A percentile compares a stretch with the other conserved stretches of the same genome.
Evolutionary conservation across 495 filamentous ascomycete genomes (phyloP).

Genomic region (Penicillium salamii): DNA sequence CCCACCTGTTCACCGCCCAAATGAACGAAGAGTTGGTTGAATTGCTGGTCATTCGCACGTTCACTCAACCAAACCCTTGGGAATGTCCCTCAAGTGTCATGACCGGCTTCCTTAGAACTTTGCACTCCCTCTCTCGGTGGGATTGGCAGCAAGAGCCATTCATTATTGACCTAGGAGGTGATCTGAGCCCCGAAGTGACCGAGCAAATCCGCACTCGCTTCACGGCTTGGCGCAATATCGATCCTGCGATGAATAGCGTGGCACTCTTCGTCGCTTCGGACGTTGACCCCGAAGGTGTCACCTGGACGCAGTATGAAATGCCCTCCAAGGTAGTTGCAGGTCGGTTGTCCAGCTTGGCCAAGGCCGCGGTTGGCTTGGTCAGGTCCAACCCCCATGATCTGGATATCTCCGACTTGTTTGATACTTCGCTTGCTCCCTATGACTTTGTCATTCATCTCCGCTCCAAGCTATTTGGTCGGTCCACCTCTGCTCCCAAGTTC

Average conservation of each 20-base stretch:
- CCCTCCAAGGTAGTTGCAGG: slow-evolving; percentile 81
- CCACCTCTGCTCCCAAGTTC: slow-evolving; percentile 45
- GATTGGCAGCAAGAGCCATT: slow-evolving; percentile 85
- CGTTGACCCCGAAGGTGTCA: slow-evolving; percentile 69
- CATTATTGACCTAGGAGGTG: slow-evolving; percentile 64
- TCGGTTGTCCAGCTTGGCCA: slow-evolving; percentile 77
- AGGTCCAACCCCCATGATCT: slow-evolving; percentile 56
- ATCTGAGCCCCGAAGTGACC: slow-evolving; percentile 53
- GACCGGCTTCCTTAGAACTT: slow-evolving; percentile 76
- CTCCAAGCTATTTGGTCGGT: slow-evolving; percentile 35
- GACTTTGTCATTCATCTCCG: slow-evolving; percentile 79
- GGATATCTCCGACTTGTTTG: slow-evolving; percentile 63
- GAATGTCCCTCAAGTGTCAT: slow-evolving; percentile 70
- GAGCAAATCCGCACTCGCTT: slow-evolving; percentile 66
- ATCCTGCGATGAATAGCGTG: slow-evolving; percentile 81
- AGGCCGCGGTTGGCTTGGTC: slow-evolving; percentile 61
- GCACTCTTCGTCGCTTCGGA: slow-evolving; percentile 81
- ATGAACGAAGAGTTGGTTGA: slow-evolving; percentile 80
- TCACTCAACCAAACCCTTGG: slow-evolving; percentile 84
- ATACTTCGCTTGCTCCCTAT: slow-evolving; percentile 66
- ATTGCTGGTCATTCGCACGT: slow-evolving; percentile 68
- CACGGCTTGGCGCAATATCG: slow-evolving; percentile 73
- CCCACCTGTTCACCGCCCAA: slow-evolving; percentile 74
- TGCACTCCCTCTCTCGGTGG: slow-evolving; percentile 77
- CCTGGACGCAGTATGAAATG: slow-evolving; percentile 68